A percentile compares a stretch with the other conserved stretches of the same genome.
Evolutionary conservation across 73 alveolate genomes (phyloP).

Genomic region (Tetrahymena borealis): DNA sequence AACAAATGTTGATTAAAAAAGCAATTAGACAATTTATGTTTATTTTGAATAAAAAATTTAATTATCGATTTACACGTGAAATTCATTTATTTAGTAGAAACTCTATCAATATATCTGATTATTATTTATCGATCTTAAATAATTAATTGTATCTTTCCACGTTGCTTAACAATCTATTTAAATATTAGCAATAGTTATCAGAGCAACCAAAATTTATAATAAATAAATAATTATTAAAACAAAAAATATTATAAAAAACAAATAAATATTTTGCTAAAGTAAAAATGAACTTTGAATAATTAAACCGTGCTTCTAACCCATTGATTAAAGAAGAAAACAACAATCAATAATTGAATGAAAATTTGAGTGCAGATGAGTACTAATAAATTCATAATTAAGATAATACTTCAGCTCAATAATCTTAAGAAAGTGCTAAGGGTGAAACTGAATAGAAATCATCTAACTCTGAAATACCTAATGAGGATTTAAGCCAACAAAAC

Average conservation of each 20-base stretch:
- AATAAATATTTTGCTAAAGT: background rate
- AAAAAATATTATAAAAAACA: background rate
- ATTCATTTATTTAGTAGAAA: background rate
- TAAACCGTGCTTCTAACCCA: background rate
- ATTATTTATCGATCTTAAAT: background rate
- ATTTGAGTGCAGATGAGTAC: background rate
- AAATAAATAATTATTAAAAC: background rate
- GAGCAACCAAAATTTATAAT: no score
- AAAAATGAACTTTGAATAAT: background rate
- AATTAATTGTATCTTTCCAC: background rate
- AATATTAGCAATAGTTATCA: no score
- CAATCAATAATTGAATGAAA: background rate
- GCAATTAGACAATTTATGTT: no score
- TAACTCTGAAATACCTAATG: background rate
- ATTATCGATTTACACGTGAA: background rate
- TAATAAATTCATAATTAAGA: background rate
- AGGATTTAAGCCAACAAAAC: background rate
- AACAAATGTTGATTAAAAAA: no score
- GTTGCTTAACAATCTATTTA: background rate
- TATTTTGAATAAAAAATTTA: background rate
- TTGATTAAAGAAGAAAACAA: background rate
- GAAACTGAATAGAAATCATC: background rate
- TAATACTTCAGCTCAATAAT: background rate
- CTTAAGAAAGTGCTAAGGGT: background rate
- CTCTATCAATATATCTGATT: background rate